Evolutionary conservation across 1,139 yeast species (phyloP).

Genomic region (Zygosaccharomyces sapae): DNA sequence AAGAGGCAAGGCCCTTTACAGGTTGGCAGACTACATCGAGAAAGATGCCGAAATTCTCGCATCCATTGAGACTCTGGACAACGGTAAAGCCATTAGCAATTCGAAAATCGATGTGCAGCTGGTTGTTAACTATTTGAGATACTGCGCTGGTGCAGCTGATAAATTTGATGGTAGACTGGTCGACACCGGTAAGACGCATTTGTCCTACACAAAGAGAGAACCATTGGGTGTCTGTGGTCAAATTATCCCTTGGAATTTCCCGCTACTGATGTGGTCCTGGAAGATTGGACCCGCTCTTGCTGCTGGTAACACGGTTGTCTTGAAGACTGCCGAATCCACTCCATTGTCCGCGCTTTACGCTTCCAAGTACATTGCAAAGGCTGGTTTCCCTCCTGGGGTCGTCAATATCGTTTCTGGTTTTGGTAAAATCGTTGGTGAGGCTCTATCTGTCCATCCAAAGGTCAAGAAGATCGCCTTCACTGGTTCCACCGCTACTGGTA

Average conservation of each 20-base stretch:
- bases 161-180: slow-evolving; percentile 60
- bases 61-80: slow-evolving; percentile 72
- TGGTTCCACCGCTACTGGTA: slow-evolving; percentile 61
- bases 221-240: slow-evolving; percentile 64
- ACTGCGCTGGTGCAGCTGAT: slow-evolving; percentile 72
- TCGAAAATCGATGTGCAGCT: slow-evolving; percentile 53
- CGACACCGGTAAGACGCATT: slow-evolving; percentile 50
- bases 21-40: slow-evolving; percentile 56
- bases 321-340: slow-evolving; percentile 59
- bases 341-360: slow-evolving; percentile 57
- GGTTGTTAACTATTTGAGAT: slow-evolving; percentile 52
- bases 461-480: slow-evolving; percentile 58
- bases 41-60: slow-evolving; percentile 49
- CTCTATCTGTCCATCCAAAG: slow-evolving; percentile 48
- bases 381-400: slow-evolving; percentile 58
- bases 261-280: slow-evolving; percentile 60
- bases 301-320: slow-evolving; percentile 56
- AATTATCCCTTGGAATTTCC: slow-evolving; percentile 65
- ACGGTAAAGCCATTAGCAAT: slow-evolving; percentile 59
- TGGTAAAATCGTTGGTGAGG: slow-evolving; percentile 57
- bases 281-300: slow-evolving; percentile 60
- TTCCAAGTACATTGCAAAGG: slow-evolving; percentile 47
- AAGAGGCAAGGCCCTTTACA: slow-evolving; percentile 50
- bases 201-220: slow-evolving; percentile 46
- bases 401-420: slow-evolving; percentile 54